A percentile compares a stretch with the other conserved stretches of the same genome.
These are phyloP conservation scores for Iris pallida DNA, from an alignment of 116 monocot species.

Conservation along the genomic window DNA sequence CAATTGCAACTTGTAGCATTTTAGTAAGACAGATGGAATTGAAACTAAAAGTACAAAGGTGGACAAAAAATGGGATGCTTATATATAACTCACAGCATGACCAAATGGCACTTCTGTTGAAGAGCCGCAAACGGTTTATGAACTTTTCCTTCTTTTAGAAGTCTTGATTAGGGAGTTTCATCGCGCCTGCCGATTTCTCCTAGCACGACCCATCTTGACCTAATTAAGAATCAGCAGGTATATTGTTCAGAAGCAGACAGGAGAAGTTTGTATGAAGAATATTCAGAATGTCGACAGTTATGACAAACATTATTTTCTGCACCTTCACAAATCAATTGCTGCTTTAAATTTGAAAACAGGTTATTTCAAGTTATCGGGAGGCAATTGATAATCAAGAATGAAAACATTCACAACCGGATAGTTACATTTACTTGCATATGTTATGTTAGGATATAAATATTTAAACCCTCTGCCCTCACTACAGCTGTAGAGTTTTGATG, in stretches of 20 bases:
- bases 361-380: not conserved
- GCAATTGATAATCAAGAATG: not conserved
- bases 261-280: not conserved
- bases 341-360: not conserved
- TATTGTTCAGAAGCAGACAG: not conserved
- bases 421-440: not conserved
- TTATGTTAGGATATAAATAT: too few species aligned
- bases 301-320: too few species aligned
- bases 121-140: conserved; percentile 95
- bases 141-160: conserved; percentile 72
- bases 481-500: too few species aligned
- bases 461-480: too few species aligned
- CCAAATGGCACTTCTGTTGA: conserved; percentile 99
- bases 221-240: conserved; percentile 19
- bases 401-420: not conserved
- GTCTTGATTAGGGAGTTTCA: conserved; percentile 95
- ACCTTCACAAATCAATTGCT: too few species aligned
- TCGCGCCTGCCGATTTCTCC: conserved; percentile 91
- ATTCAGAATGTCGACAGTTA: not conserved
- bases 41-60: not conserved
- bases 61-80: not conserved
- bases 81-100: conserved; percentile 75
- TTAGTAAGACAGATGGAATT: not conserved
- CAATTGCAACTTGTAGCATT: too few species aligned
- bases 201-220: conserved; percentile 98